These are phyloP conservation scores for Rhizopogon rudus DNA, from an alignment of 768 basidiomycete genomes.

Conservation along the genomic window DNA sequence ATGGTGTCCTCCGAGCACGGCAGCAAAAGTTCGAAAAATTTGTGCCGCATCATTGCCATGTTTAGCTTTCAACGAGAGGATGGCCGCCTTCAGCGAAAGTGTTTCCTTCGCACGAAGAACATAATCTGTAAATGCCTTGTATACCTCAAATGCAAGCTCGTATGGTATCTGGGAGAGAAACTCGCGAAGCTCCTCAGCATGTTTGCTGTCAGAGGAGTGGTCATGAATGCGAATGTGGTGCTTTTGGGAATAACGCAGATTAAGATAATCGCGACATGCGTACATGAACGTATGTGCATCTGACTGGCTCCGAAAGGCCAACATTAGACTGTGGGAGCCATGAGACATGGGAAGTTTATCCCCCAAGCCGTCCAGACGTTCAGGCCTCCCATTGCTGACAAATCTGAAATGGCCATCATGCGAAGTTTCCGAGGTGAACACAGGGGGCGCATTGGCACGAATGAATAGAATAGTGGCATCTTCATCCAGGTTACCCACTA, in stretches of 20 bases:
- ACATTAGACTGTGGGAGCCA: slow-evolving; percentile 22
- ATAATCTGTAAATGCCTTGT: slow-evolving; percentile 28
- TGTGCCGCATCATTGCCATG: slow-evolving; percentile 13
- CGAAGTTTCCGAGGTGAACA: slow-evolving; percentile 17
- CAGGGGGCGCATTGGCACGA: slow-evolving; percentile 27
- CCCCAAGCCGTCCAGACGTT: slow-evolving; percentile 18
- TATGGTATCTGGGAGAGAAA: slow-evolving; percentile 23
- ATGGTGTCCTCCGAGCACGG: slow-evolving; percentile 14
- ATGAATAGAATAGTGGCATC: slow-evolving; percentile 22
- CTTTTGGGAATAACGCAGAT: slow-evolving; percentile 9
- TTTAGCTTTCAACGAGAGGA: slow-evolving; percentile 15
- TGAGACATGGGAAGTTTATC: slow-evolving; percentile 18
- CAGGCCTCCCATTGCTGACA: too few species aligned
- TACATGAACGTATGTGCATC: slow-evolving; percentile 25
- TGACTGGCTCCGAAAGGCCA: slow-evolving; percentile 22
- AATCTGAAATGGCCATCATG: background rate
- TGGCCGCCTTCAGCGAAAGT: slow-evolving; percentile 9
- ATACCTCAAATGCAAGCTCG: slow-evolving; percentile 32
- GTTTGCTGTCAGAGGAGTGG: background rate
- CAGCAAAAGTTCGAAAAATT: slow-evolving; percentile 20
- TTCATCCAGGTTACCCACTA: slow-evolving; percentile 10
- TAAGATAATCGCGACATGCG: slow-evolving; percentile 15
- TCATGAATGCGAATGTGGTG: background rate
- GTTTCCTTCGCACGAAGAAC: slow-evolving; percentile 18
- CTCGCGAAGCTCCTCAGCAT: slow-evolving; percentile 8